Conservation (phyloP, 2,329 filamentous ascomycete species). For the Pseudogymnoascus sp. region DNA sequence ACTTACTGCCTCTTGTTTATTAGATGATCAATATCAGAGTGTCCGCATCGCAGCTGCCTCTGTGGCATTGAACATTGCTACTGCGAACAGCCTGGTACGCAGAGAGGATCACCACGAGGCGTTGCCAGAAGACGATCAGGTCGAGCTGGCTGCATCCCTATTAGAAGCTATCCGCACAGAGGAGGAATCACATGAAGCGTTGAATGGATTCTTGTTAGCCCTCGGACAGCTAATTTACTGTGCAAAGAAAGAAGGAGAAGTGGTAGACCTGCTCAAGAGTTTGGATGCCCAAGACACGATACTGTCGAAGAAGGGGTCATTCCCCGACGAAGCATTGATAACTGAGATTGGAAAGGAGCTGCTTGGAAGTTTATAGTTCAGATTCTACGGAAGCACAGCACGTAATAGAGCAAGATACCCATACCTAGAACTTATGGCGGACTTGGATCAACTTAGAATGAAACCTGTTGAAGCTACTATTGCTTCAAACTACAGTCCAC, state of each 20-base stretch:
- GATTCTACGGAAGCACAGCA: background rate
- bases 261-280: slow-evolving; percentile 70
- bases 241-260: slow-evolving; percentile 59
- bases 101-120: slow-evolving; percentile 47
- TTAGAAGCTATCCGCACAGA: slow-evolving; percentile 63
- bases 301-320: slow-evolving; percentile 45
- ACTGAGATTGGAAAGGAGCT: slow-evolving; percentile 39
- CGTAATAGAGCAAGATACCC: slow-evolving; percentile 1
- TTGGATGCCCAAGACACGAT: slow-evolving; percentile 67
- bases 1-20: slow-evolving; percentile 67
- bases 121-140: slow-evolving; percentile 61
- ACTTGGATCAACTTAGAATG: background rate
- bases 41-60: slow-evolving; percentile 75
- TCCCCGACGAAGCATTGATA: slow-evolving; percentile 51
- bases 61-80: slow-evolving; percentile 73
- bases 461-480: background rate
- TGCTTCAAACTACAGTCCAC: background rate
- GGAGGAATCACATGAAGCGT: slow-evolving; percentile 56
- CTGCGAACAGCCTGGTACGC: slow-evolving; percentile 59
- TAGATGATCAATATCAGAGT: slow-evolving; percentile 66
- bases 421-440: background rate
- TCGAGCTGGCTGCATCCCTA: slow-evolving; percentile 73
- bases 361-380: slow-evolving; percentile 26
- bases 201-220: slow-evolving; percentile 69
- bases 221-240: slow-evolving; percentile 70